These are phyloP conservation scores for Sordariomycetes sp. DNA, from an alignment of 2,329 filamentous ascomycete species.

Conservation along the genomic window DNA sequence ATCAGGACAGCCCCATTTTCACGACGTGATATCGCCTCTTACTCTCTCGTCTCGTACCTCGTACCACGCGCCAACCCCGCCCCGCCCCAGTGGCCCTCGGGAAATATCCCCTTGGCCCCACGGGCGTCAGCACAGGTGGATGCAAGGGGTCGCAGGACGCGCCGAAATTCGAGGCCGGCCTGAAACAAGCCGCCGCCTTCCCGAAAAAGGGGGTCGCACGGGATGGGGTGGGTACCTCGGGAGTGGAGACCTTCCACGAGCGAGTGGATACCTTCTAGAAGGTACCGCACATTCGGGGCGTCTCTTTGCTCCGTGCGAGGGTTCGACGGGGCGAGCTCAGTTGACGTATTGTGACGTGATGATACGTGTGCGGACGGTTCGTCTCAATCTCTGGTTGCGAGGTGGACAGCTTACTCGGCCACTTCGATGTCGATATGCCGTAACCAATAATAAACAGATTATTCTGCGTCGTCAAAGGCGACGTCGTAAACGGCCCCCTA, in stretches of 20 bases:
- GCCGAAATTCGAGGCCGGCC: slow-evolving; percentile 1
- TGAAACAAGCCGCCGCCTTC: slow-evolving; percentile 2
- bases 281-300: neutral
- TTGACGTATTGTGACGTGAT: no score
- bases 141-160: neutral
- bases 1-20: neutral
- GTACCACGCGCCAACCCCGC: neutral
- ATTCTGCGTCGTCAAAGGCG: no score
- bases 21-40: neutral
- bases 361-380: no score
- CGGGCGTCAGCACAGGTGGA: neutral
- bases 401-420: no score
- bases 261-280: neutral
- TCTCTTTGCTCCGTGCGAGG: neutral
- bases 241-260: neutral
- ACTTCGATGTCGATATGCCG: no score
- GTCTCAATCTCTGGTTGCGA: no score
- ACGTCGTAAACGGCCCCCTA: no score
- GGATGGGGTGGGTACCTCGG: neutral
- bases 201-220: slow-evolving; percentile 1
- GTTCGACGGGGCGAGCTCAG: no score
- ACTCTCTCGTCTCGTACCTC: neutral
- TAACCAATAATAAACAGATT: no score
- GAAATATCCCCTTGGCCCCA: neutral
- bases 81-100: neutral